phyloP scores from a whole-genome alignment of 2,329 filamentous ascomycete genomes.

The Coniochaeta sp. region DNA sequence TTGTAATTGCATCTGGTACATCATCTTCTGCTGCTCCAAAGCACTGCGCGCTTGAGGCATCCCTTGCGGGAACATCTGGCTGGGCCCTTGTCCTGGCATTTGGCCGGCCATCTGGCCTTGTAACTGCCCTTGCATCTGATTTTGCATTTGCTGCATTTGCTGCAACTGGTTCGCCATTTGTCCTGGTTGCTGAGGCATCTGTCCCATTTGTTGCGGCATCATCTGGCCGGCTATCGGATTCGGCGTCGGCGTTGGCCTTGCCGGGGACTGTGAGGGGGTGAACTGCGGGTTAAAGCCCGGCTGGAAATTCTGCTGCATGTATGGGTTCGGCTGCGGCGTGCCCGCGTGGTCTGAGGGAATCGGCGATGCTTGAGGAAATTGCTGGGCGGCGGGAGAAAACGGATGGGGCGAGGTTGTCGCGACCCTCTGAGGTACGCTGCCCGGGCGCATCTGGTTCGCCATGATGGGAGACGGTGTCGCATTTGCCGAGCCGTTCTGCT shows the following conservation, averaged over 20 bases:
- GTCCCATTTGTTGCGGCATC: conserved; percentile 44
- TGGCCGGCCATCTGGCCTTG: no score
- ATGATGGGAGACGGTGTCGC: conserved; percentile 91
- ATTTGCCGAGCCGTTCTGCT: conserved; percentile 71
- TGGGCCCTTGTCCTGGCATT: conserved; percentile 20
- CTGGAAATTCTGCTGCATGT: conserved; percentile 53
- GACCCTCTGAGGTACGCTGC: conserved; percentile 70
- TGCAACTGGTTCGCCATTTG: conserved; percentile 29
- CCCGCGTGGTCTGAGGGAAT: conserved; percentile 67
- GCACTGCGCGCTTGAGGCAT: conserved; percentile 1
- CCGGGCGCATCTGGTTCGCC: conserved; percentile 67
- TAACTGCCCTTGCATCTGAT: neutral
- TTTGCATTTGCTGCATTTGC: conserved; percentile 35
- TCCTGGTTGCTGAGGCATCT: conserved; percentile 24
- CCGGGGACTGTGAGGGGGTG: conserved; percentile 47
- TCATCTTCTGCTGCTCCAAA: conserved; percentile 3
- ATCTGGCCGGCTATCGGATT: conserved; percentile 48
- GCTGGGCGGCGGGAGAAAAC: conserved; percentile 71
- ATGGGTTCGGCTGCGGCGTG: conserved; percentile 69
- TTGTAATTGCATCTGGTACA: conserved; percentile 59
- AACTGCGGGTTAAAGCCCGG: conserved; percentile 54
- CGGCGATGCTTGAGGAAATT: conserved; percentile 69
- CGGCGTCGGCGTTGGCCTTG: conserved; percentile 47
- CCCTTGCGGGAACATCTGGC: conserved; percentile 20
- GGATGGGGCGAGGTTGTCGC: conserved; percentile 89